Evolutionary conservation across 2,329 filamentous ascomycete species (phyloP).

Genomic region (Verruconis gallopava): DNA sequence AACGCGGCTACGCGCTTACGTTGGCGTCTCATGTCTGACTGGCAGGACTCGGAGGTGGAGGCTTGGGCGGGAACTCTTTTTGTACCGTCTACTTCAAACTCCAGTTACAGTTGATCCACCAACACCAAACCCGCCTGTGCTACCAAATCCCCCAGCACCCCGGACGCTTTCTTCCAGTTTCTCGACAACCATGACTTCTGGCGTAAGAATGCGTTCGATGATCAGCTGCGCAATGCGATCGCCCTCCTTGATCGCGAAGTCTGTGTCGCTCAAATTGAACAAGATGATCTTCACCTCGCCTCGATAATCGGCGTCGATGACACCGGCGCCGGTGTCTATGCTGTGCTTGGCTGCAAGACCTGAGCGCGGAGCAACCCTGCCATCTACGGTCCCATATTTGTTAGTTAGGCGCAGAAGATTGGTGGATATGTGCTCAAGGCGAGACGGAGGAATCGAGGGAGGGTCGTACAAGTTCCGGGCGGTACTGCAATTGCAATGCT

Average conservation of each 20-base stretch:
- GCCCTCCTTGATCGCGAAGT: constrained; percentile 71
- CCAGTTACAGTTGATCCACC: not conserved
- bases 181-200: constrained; percentile 78
- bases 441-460: too few relatives aligned
- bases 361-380: constrained; percentile 80
- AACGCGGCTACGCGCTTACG: too few relatives aligned
- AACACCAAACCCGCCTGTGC: constrained; percentile 49
- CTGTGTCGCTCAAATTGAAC: constrained; percentile 77
- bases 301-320: constrained; percentile 95
- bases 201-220: constrained; percentile 87
- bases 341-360: constrained; percentile 86
- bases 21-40: too few relatives aligned
- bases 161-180: constrained; percentile 82
- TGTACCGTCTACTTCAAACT: not conserved
- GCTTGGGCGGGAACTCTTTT: not conserved
- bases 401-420: not conserved
- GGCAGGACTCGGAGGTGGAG: too few relatives aligned
- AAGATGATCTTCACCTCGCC: constrained; percentile 88
- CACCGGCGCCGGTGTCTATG: constrained; percentile 90
- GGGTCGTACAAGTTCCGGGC: constrained; percentile 60
- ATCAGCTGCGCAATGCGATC: constrained; percentile 91
- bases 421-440: too few relatives aligned
- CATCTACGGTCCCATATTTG: constrained; percentile 52
- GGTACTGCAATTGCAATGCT: constrained; percentile 87
- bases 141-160: constrained; percentile 83